Percentiles rank a stretch among this genome's conserved stretches.
These are phyloP conservation scores for Pseudotulostoma volvatum DNA, from an alignment of 495 filamentous ascomycete species.

Conservation along the genomic window DNA sequence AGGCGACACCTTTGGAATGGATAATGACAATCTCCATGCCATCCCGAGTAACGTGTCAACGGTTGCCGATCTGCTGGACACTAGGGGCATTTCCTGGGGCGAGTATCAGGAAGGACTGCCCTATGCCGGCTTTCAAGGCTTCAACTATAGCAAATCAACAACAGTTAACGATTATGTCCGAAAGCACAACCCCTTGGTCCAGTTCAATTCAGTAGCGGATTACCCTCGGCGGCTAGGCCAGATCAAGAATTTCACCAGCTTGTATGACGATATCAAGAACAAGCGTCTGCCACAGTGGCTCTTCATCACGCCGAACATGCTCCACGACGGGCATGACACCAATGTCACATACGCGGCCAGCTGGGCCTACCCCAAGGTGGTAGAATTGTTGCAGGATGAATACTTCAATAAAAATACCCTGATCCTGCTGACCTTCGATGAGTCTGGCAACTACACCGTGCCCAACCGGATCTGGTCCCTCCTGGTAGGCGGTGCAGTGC, in stretches of 20 bases:
- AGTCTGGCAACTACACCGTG: constrained; percentile 38
- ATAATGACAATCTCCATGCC: constrained; percentile 43
- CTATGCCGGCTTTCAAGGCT: constrained; percentile 48
- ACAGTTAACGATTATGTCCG: constrained; percentile 53
- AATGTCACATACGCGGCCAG: constrained; percentile 40
- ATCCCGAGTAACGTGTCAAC: constrained; percentile 48
- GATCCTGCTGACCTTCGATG: constrained; percentile 53
- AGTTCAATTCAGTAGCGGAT: constrained; percentile 41
- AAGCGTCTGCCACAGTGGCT: constrained; percentile 51
- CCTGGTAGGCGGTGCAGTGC: constrained; percentile 51
- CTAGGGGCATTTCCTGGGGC: constrained; percentile 49
- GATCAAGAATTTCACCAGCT: constrained; percentile 53
- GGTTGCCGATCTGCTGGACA: constrained; percentile 52
- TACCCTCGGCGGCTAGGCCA: constrained; percentile 36
- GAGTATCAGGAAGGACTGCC: constrained; percentile 56
- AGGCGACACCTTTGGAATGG: constrained; percentile 54
- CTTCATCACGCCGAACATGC: constrained; percentile 45
- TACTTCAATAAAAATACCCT: constrained; percentile 57
- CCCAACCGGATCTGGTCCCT: constrained; percentile 43
- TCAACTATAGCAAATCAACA: constrained; percentile 36
- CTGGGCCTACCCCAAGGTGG: constrained; percentile 43
- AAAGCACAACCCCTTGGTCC: constrained; percentile 55
- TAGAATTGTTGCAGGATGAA: constrained; percentile 42
- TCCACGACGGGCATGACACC: constrained; percentile 56
- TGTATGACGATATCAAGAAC: constrained; percentile 40